Evolutionary conservation across 257 asterid species (phyloP).

Genomic region (Solanum neorickii): DNA sequence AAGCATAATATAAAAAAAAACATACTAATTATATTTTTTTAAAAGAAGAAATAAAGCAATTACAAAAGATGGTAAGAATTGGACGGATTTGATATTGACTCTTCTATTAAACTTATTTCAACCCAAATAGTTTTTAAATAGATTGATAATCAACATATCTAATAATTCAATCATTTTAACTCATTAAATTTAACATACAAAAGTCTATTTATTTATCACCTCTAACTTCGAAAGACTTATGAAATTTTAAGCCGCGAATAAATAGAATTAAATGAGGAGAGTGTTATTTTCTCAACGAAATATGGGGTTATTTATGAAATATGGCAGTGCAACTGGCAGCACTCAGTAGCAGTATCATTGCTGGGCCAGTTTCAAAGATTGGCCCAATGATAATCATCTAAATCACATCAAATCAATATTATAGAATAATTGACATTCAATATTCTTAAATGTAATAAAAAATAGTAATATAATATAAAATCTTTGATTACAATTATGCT

Average conservation of each 20-base stretch:
- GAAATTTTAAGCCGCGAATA: not conserved
- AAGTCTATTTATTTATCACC: not conserved
- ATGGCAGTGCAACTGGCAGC: not conserved
- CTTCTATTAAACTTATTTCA: not conserved
- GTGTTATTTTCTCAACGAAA: not conserved
- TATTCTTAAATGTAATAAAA: not conserved
- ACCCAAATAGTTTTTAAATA: too few relatives aligned
- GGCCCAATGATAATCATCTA: not conserved
- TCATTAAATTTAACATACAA: not conserved
- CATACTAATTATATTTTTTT: too few relatives aligned
- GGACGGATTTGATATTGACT: too few relatives aligned
- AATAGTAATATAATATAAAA: too few relatives aligned
- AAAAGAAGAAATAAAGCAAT: too few relatives aligned
- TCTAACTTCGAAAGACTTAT: not conserved
- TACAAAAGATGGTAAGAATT: too few relatives aligned
- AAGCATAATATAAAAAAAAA: too few relatives aligned
- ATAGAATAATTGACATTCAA: not conserved
- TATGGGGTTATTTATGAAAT: not conserved
- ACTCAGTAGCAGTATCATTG: not conserved
- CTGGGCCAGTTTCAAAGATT: not conserved
- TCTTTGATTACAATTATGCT: not conserved
- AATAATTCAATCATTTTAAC: too few relatives aligned
- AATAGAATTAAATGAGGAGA: too few relatives aligned
- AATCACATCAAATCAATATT: not conserved
- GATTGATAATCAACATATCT: too few relatives aligned